A percentile compares a stretch with the other conserved stretches of the same genome.
phyloP scores from a whole-genome alignment of 768 basidiomycete genomes.

The Gautieria morchelliformis region DNA sequence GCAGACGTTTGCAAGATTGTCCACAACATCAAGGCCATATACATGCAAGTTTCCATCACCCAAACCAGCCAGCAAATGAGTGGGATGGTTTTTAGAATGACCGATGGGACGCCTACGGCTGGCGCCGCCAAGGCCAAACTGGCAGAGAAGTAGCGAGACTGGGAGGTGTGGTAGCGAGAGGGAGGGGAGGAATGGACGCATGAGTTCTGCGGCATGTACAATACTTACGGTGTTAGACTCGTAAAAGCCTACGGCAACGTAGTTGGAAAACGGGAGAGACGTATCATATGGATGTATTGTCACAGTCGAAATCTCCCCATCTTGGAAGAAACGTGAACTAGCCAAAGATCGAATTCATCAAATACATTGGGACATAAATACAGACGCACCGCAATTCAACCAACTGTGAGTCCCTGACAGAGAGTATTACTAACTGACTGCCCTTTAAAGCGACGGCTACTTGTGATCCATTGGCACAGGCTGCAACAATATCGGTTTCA shows the following conservation, averaged over 20 bases:
- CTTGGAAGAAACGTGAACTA: neutral
- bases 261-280: conserved; percentile 33
- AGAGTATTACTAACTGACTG: conserved; percentile 43
- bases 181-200: conserved; percentile 26
- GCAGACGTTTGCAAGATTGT: conserved; percentile 18
- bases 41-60: conserved; percentile 64
- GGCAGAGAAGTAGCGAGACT: conserved; percentile 40
- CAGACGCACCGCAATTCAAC: conserved; percentile 3
- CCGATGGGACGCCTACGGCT: neutral
- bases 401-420: conserved; percentile 26
- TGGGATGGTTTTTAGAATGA: conserved; percentile 27
- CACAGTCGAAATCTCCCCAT: conserved; percentile 57
- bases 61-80: conserved; percentile 61
- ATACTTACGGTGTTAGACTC: conserved; percentile 53
- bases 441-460: conserved; percentile 49
- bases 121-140: conserved; percentile 39
- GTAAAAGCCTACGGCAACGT: conserved; percentile 71
- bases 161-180: conserved; percentile 34
- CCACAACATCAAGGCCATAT: conserved; percentile 35
- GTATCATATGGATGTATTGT: conserved; percentile 51
- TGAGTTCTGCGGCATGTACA: conserved; percentile 22
- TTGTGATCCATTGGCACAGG: conserved; percentile 61
- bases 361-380: conserved; percentile 24
- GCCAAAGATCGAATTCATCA: neutral
- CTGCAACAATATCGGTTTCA: conserved; percentile 47